Evolutionary conservation across 2,329 filamentous ascomycete genomes (phyloP), one percentile per base, ranked within the genome.

Genomic region (Colletotrichum agaves): DNA sequence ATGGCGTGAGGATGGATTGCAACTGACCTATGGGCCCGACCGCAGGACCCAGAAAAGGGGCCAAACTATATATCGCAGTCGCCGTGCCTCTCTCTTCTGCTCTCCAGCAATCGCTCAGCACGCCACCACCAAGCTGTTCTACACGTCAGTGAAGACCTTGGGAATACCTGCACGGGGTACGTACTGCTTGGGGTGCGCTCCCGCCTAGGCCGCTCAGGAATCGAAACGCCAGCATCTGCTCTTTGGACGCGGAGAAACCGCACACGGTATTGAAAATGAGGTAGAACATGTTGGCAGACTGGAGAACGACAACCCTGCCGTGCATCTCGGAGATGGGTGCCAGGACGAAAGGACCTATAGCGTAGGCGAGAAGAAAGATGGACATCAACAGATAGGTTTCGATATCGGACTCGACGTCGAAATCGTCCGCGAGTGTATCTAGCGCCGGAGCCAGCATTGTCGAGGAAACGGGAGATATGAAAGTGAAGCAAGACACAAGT

Each of bases 291-390:
- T 84, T 85, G 71, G 78, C 78, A 7, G 75, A 64, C 69, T 84
- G 81, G 61, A 84, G 80, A 21, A 86, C 76, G 4, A 76, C 71
- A 1, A 80, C 78, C 15, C 84, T 81, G 10, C 84, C 84, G 66
- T 83, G 83, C 70, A 85, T 76, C 72, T 89, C 86, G 12, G 80
- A 84, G 15, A 87, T 64, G 0, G 87, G 86, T 0, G 82, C 84
- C 21, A 85, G 78, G 12, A 87, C 63, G 11, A 87, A 79, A 0
- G 85, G 85, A 0, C 85, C 86, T 27, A 87, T 78, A 11, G 83
- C 84, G 50, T 85, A 85, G 58, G 87, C 87, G 0, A 89, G 80
- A 3, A 91, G 81, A 74, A 88, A 88, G 41, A 91, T 83, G 1
- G 87, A 88, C 59, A 90, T 81, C 70, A 87, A 81, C 55, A 90